Evolutionary conservation across 768 basidiomycete species (phyloP), one percentile per base, ranked within the genome.

Genomic region (Pleurotus sapidus): DNA sequence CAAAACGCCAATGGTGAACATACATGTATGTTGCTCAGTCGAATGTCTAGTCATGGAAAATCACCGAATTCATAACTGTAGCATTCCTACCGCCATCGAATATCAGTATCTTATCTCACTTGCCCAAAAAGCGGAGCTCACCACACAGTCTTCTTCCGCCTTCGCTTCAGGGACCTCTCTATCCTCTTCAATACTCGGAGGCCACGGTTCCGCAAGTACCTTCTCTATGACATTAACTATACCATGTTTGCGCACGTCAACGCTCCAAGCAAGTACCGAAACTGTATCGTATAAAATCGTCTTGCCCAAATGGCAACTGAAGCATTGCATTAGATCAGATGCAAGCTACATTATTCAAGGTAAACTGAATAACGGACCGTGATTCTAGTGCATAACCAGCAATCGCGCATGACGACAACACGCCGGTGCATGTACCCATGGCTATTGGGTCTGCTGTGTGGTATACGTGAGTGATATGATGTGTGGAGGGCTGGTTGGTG

Each of bases 391-490:
- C 95, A 66, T 91, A 97, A n/a, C 95, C 95, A 18, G 81, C 91
- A 8, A 93, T 71, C 3, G 89, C 86, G 67, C 95, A 98, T 1
- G 86, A 83, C 0, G 90, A 94, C 0, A 91, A 65, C 1, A 90
- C 75, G 12, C 92, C 92, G 57, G 83, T 94, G 71, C 93, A 94
- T 6, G 85, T 87, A 37, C 91, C 91, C 87, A 93, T 93, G 17
- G 95, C 84, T 50, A 98, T 91, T 4, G 95, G 95, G 71, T 98
- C 95, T 24, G 95, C 95, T 18, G 89, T 96, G 66, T 97, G 92
- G 70, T 91, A 97, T 25, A 98, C 77, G 69, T 98, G 95, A 0
- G 91, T 95, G 59, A 97, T 79, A 63, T 91, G 90, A 14, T 88
- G 84, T 8, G 80, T 80, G 5, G 86, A 87, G 34, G 89, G 89